Evolutionary conservation across 78 protist species (phyloP).

Genomic region (Neovahlkampfia damariscottae): DNA sequence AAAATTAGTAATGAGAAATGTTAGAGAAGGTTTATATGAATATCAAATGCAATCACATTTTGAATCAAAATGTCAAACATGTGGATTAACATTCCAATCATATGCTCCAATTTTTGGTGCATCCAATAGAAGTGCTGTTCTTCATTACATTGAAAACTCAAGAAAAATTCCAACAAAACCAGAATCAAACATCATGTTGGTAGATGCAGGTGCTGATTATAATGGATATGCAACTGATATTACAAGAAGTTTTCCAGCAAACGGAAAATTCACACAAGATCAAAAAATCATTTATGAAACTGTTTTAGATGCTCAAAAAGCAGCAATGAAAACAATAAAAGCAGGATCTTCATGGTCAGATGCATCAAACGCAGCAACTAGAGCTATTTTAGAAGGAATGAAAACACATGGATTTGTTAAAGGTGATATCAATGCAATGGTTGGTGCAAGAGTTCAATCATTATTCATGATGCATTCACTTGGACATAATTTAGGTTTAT

Average conservation of each 20-base stretch:
- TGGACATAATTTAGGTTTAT: conserved; percentile 23
- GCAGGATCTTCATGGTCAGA: not conserved
- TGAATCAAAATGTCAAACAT: no score
- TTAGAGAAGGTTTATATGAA: no score
- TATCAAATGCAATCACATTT: no score
- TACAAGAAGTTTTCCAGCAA: conserved; percentile 70
- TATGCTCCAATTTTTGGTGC: conserved; percentile 18
- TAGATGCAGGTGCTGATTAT: conserved; percentile 38
- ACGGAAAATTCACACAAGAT: conserved; percentile 58
- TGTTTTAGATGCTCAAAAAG: conserved; percentile 27
- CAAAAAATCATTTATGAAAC: conserved; percentile 57
- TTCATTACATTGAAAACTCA: conserved; percentile 15
- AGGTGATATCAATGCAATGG: not conserved
- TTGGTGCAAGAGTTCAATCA: not conserved
- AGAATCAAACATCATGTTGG: conserved; percentile 9
- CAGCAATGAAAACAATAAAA: not conserved
- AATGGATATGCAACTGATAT: conserved; percentile 77
- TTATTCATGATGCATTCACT: conserved; percentile 14
- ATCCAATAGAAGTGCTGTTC: conserved; percentile 4
- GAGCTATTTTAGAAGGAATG: not conserved
- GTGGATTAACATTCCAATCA: no score
- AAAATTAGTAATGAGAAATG: no score
- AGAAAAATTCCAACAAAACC: not conserved
- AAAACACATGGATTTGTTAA: not conserved
- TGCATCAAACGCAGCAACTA: not conserved